Evolutionary conservation across 805 yeast genomes (phyloP).

Genomic region (Hanseniaspora clermontiae): DNA sequence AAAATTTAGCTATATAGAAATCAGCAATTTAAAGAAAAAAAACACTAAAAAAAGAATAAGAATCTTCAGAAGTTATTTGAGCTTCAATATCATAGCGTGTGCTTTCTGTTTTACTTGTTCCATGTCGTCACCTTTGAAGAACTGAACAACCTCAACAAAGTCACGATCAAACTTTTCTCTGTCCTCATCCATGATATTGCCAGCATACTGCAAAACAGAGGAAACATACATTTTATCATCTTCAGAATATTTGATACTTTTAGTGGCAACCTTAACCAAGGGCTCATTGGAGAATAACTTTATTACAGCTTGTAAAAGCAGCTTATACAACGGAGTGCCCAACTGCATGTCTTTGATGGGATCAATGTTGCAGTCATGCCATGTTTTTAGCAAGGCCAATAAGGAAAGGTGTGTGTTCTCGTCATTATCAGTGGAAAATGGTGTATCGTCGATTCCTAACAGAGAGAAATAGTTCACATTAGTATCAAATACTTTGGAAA

Average conservation of each 20-base stretch:
- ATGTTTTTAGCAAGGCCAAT: slow-evolving; percentile 83
- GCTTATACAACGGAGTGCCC: slow-evolving; percentile 85
- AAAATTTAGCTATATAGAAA: not conserved
- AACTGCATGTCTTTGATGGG: slow-evolving; percentile 97
- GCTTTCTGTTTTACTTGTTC: slow-evolving; percentile 7
- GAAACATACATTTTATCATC: slow-evolving; percentile 89
- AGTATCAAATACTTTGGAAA: slow-evolving; percentile 61
- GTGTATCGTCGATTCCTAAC: not conserved
- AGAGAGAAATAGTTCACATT: slow-evolving; percentile 12
- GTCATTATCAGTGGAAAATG: slow-evolving; percentile 49
- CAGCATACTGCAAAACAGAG: slow-evolving; percentile 82
- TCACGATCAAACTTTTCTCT: slow-evolving; percentile 56
- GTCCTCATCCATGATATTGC: slow-evolving; percentile 61
- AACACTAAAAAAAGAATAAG: too few relatives aligned
- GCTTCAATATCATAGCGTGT: slow-evolving; percentile 6
- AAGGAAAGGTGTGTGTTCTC: slow-evolving; percentile 86
- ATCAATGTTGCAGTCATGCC: slow-evolving; percentile 72
- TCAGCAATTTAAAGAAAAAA: too few relatives aligned
- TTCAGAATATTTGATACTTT: slow-evolving; percentile 54
- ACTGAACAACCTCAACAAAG: slow-evolving; percentile 71
- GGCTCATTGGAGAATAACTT: slow-evolving; percentile 78
- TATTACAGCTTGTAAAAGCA: slow-evolving; percentile 87
- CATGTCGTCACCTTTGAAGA: slow-evolving; percentile 36
- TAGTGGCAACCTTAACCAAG: slow-evolving; percentile 56
- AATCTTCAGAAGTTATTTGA: not conserved